Percentiles rank a stretch among this genome's conserved stretches.
Conservation (phyloP, 2,329 filamentous ascomycete genomes). For the Harringtonia aguacate region DNA sequence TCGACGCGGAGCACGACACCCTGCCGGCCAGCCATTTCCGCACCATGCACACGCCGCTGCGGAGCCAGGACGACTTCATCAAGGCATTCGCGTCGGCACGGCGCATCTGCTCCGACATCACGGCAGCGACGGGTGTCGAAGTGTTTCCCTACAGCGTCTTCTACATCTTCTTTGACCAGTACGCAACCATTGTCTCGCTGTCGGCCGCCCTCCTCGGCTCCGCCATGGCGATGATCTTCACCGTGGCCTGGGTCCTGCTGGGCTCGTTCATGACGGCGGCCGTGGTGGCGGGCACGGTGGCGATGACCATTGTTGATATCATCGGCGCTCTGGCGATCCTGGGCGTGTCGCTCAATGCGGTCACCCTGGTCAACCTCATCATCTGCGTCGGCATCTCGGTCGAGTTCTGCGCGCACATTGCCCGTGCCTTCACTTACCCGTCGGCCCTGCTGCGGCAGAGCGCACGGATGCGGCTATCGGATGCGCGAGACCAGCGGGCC, state of each 20-base stretch:
- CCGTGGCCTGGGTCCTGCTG: slow-evolving; percentile 68
- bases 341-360: slow-evolving; percentile 83
- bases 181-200: slow-evolving; percentile 71
- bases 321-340: slow-evolving; percentile 89
- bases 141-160: slow-evolving; percentile 97
- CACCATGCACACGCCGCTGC: slow-evolving; percentile 76
- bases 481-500: slow-evolving; percentile 64
- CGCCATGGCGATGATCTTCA: slow-evolving; percentile 75
- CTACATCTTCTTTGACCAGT: slow-evolving; percentile 99
- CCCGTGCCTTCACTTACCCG: slow-evolving; percentile 91
- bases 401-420: slow-evolving; percentile 96
- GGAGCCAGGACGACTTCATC: slow-evolving; percentile 88
- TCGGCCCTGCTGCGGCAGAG: slow-evolving; percentile 71
- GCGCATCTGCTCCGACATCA: slow-evolving; percentile 72
- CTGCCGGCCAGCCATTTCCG: slow-evolving; percentile 86
- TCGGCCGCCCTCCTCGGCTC: slow-evolving; percentile 71
- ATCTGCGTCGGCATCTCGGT: slow-evolving; percentile 96
- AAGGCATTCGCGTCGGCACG: slow-evolving; percentile 79
- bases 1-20: slow-evolving; percentile 55
- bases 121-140: slow-evolving; percentile 58
- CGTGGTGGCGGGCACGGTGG: slow-evolving; percentile 75
- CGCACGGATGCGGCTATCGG: slow-evolving; percentile 66
- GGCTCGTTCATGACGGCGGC: slow-evolving; percentile 74
- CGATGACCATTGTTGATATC: slow-evolving; percentile 91
- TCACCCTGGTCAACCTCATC: slow-evolving; percentile 89